Conservation (phyloP, 805 yeast genomes). For the Candida succiphila region DNA sequence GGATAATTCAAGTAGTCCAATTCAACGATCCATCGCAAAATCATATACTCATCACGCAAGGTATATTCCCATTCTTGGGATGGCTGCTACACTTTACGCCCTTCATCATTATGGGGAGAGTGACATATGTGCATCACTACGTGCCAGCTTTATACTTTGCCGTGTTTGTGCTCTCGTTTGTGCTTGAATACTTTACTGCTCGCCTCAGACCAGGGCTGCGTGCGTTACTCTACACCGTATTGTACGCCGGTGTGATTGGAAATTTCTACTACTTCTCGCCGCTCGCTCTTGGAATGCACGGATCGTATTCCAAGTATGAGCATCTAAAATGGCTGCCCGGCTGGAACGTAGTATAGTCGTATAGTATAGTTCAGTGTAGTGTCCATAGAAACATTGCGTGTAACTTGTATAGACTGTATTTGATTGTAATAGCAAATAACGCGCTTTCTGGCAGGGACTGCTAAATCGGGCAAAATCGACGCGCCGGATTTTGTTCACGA, state of each 20-base stretch:
- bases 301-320: conserved; percentile 27
- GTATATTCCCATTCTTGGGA: conserved; percentile 69
- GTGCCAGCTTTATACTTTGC: conserved; percentile 79
- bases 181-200: conserved; percentile 34
- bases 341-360: conserved; percentile 33
- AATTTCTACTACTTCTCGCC: conserved; percentile 54
- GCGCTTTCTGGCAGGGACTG: too few relatives aligned
- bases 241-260: conserved; percentile 34
- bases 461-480: too few relatives aligned
- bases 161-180: conserved; percentile 43
- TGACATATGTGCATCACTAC: conserved; percentile 79
- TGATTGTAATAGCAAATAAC: too few relatives aligned
- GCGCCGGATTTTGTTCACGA: too few relatives aligned
- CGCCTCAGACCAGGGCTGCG: conserved; percentile 19
- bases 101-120: conserved; percentile 75
- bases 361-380: too few relatives aligned
- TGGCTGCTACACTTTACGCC: conserved; percentile 76
- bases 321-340: conserved; percentile 38
- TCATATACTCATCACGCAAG: conserved; percentile 42
- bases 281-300: conserved; percentile 58
- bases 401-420: too few relatives aligned
- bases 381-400: too few relatives aligned
- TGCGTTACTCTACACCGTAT: conserved; percentile 25
- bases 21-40: conserved; percentile 15
- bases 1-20: conserved; percentile 62